Evolutionary conservation across 371 early-diverging fungal genomes (phyloP).

Genomic region (Actinomortierella ambigua): DNA sequence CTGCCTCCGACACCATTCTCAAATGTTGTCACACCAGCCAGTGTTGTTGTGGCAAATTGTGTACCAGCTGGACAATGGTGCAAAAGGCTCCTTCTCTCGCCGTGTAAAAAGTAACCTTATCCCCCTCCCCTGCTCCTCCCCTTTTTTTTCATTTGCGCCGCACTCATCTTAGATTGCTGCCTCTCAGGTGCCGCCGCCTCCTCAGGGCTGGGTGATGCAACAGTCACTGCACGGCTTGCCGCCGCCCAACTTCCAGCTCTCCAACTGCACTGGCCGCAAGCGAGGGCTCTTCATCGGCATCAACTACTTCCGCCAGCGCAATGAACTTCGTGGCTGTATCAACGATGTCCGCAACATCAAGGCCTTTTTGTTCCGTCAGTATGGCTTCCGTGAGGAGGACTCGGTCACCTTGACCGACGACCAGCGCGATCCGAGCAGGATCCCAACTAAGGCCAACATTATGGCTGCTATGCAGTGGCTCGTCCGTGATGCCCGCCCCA

Average conservation of each 20-base stretch:
- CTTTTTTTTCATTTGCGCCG: too few species aligned
- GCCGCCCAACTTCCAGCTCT: constrained; percentile 57
- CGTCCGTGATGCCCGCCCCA: constrained; percentile 78
- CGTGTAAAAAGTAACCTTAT: too few species aligned
- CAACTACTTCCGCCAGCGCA: constrained; percentile 80
- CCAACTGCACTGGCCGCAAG: constrained; percentile 80
- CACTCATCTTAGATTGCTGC: constrained; percentile 41
- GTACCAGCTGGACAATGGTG: constrained; percentile 31
- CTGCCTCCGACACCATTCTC: too few species aligned
- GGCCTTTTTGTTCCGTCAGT: constrained; percentile 66
- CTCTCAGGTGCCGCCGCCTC: constrained; percentile 43
- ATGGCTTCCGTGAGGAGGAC: constrained; percentile 69
- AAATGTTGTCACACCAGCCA: too few species aligned
- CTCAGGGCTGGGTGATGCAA: constrained; percentile 35
- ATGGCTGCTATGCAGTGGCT: constrained; percentile 90
- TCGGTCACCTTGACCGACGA: constrained; percentile 92
- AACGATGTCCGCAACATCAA: constrained; percentile 92
- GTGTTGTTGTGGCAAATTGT: neutral
- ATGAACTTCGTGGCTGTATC: constrained; percentile 81
- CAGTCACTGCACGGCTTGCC: constrained; percentile 9
- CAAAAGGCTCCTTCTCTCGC: neutral
- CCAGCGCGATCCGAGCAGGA: constrained; percentile 62
- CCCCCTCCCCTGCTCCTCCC: too few species aligned
- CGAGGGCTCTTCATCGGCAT: constrained; percentile 92
- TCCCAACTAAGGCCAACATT: constrained; percentile 87